These are phyloP conservation scores for Pochonia chlamydosporia DNA, from an alignment of 2,329 filamentous ascomycete genomes.

Conservation along the genomic window DNA sequence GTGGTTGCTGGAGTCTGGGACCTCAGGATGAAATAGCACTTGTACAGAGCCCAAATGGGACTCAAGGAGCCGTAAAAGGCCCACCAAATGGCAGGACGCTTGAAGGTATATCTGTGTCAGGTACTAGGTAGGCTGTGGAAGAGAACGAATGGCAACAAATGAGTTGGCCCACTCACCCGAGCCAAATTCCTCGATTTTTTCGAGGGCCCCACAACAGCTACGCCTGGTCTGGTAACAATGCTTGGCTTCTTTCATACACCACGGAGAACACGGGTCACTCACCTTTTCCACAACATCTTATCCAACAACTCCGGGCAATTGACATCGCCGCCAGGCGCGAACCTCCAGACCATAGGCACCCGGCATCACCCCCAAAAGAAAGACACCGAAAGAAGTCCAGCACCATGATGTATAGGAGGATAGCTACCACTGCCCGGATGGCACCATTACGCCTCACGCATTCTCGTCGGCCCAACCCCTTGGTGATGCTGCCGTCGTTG, in stretches of 20 bases:
- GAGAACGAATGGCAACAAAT: background rate
- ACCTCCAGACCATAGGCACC: too few species aligned
- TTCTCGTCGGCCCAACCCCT: slow-evolving; percentile 13
- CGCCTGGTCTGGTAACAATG: background rate
- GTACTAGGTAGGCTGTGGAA: too few species aligned
- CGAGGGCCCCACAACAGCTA: background rate
- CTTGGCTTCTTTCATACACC: too few species aligned
- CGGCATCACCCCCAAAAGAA: too few species aligned
- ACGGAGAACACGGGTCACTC: background rate
- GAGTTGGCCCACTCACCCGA: background rate
- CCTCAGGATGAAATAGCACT: too few species aligned
- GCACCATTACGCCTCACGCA: slow-evolving; percentile 35
- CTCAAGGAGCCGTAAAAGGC: too few species aligned
- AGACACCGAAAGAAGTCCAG: background rate
- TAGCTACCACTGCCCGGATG: slow-evolving; percentile 36
- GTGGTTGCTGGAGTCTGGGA: too few species aligned
- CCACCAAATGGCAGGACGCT: too few species aligned
- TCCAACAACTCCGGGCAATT: background rate
- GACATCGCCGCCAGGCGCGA: background rate
- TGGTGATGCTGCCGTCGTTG: slow-evolving; percentile 41
- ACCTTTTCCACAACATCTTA: background rate
- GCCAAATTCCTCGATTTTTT: background rate
- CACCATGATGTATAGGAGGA: slow-evolving; percentile 38
- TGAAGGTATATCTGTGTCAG: too few species aligned
- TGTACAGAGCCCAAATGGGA: too few species aligned